Base-by-base conservation (phyloP, 1,139 yeast genomes). In the Blastobotrys niveus region DNA sequence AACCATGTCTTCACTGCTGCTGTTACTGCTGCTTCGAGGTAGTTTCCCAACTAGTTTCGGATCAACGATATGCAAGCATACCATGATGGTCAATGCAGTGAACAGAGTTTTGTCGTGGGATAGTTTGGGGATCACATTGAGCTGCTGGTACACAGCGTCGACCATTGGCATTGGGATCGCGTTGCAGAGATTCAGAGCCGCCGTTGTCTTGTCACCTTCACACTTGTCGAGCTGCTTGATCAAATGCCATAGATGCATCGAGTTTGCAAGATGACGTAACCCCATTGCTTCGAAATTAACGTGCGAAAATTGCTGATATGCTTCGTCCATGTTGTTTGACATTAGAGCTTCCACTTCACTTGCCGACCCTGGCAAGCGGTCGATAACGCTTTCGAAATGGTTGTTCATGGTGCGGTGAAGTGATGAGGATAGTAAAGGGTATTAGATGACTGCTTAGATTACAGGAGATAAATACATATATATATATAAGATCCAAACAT, bases 41-140 rank as follows among this genome's bases (percentile, higher is more conserved):
- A 40, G 12, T 17, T 34, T 34, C 19, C 34, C 22, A 18, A 25
- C 18, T n/a, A 34, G 29, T 15, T 30, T 33, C 9, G 43, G 43
- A 20, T n/a, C 34, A 17, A 24, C 14, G 18, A 40, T 40, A 27
- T 40, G 43, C 20, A 31, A 27, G 21, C 20, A 12, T 4, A 34
- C 25, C 12, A 34, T 31, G 3, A 29, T 30, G 3, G 39, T 10
- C 27, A 40, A 18, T 7, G 43, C 32, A 14, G 10, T 10, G 8
- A 40, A 20, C 20, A 34, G 18, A 12, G 5, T 6, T 2, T 25
- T 27, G n/a, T 40, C 27, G 10, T 34, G 22, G 14, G 21, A 6
- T 21, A 40, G n/a, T 10, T 22, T 25, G 3, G 8, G 14, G 14
- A 35, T 26, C 5, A 40, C 18, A 22, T 34, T 22, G 15, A 40